Evolutionary conservation across 306 rosid species (phyloP).

Genomic region (Comarum palustre): DNA sequence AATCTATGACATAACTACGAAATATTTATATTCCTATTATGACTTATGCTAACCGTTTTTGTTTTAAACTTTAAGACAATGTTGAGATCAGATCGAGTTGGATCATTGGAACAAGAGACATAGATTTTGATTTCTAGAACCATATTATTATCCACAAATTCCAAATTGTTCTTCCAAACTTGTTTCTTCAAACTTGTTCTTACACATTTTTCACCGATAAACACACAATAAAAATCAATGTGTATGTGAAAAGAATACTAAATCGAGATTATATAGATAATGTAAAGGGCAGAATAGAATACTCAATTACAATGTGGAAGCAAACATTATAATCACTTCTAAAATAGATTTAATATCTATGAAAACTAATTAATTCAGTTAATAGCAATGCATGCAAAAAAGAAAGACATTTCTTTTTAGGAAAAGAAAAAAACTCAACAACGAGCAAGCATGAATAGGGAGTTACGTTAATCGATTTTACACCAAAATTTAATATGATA

Average conservation of each 20-base stretch:
- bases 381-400: background rate
- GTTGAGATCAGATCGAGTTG: background rate
- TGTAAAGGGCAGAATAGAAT: background rate
- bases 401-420: background rate
- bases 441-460: no score
- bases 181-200: background rate
- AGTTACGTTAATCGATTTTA: no score
- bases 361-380: background rate
- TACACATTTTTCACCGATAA: background rate
- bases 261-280: background rate
- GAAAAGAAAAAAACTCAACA: background rate
- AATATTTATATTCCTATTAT: no score
- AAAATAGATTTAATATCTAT: no score
- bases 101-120: background rate
- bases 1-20: no score
- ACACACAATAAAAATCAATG: background rate
- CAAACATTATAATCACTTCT: background rate
- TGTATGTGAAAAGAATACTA: background rate
- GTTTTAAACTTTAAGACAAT: no score
- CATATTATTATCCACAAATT: background rate
- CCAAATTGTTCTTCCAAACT: background rate
- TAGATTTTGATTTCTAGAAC: no score
- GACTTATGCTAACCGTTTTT: no score
- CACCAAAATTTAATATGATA: no score
- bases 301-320: background rate